These are phyloP conservation scores for Suillus subalutaceus DNA, from an alignment of 768 basidiomycete species.

Conservation along the genomic window DNA sequence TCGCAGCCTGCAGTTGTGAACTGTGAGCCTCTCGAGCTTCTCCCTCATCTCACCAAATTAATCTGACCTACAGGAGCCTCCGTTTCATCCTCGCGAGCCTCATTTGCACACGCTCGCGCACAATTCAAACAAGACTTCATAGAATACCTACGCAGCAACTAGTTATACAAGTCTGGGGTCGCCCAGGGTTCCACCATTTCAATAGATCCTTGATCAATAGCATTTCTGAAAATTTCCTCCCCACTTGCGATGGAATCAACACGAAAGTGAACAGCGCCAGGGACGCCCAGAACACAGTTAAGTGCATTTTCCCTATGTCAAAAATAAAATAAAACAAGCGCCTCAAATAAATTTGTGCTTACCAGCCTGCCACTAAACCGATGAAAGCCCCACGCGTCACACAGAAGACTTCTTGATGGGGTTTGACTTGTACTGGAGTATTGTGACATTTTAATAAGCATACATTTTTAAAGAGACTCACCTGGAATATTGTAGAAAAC, in stretches of 20 bases:
- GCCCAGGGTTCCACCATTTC: not conserved
- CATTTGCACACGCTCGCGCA: too few species aligned
- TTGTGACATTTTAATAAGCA: not conserved
- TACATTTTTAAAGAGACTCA: not conserved
- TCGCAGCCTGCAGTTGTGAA: not conserved
- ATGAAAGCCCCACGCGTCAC: not conserved
- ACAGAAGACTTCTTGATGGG: not conserved
- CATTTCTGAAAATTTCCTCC: not conserved
- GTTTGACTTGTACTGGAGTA: conserved; percentile 1
- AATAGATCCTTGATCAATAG: not conserved
- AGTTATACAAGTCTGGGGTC: not conserved
- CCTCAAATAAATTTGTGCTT: not conserved
- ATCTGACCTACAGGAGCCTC: not conserved
- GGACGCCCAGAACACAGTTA: not conserved
- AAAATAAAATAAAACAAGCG: not conserved
- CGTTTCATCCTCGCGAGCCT: not conserved
- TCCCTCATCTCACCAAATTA: not conserved
- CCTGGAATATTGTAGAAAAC: not conserved
- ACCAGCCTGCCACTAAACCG: not conserved
- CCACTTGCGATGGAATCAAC: not conserved
- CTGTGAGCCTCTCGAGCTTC: not conserved
- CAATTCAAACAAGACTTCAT: too few species aligned
- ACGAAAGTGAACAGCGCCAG: not conserved
- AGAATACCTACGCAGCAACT: not conserved
- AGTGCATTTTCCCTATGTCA: not conserved